Conservation (phyloP, 2,329 filamentous ascomycete species). For the Microcyclospora pomicola region DNA sequence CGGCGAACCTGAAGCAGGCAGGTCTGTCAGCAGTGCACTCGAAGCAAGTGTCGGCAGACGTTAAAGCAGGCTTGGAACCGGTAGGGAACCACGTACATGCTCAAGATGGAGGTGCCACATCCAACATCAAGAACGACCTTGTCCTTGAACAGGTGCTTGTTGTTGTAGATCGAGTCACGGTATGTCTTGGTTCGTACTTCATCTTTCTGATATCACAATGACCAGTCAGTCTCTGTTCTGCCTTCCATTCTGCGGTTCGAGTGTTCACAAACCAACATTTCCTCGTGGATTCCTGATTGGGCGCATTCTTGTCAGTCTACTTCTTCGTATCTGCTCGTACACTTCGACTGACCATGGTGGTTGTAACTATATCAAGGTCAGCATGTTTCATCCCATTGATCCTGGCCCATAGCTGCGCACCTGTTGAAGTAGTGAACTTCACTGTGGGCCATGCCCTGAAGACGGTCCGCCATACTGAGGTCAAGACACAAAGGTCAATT, state of each 20-base stretch:
- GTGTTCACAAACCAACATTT: constrained; percentile 69
- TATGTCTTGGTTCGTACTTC: constrained; percentile 94
- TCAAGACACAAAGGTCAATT: no score
- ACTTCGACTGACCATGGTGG: constrained; percentile 65
- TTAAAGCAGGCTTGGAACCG: not conserved
- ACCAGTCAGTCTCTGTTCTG: constrained; percentile 2
- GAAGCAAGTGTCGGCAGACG: not conserved
- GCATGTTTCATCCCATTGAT: constrained; percentile 10
- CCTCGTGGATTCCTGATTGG: constrained; percentile 76
- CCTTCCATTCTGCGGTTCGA: constrained; percentile 2
- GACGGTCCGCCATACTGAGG: no score
- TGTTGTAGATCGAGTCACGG: constrained; percentile 94
- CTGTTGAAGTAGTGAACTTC: constrained; percentile 99
- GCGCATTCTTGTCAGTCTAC: not conserved
- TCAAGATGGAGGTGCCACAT: constrained; percentile 93
- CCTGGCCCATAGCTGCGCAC: constrained; percentile 35
- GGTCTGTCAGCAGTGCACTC: not conserved
- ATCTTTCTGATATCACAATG: constrained; percentile 57
- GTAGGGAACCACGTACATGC: constrained; percentile 53
- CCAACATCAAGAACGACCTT: constrained; percentile 93
- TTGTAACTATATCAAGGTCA: constrained; percentile 60
- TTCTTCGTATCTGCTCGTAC: not conserved
- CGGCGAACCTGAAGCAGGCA: constrained; percentile 62
- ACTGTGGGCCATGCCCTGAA: constrained; percentile 56
- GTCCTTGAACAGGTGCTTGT: constrained; percentile 84